Evolutionary conservation across 768 basidiomycete species (phyloP).

Genomic region (Clitopilus hobsonii): DNA sequence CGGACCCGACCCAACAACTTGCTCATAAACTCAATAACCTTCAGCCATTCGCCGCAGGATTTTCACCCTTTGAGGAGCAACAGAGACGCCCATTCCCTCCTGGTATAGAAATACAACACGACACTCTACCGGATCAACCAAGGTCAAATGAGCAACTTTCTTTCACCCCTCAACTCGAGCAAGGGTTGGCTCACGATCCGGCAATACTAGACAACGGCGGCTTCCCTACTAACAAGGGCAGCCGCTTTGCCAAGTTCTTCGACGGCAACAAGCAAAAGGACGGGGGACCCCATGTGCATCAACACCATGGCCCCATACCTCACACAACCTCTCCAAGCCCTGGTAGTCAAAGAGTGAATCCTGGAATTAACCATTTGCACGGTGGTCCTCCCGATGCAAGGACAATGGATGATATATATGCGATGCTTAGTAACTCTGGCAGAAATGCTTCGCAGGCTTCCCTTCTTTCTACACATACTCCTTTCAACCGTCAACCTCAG

Average conservation of each 20-base stretch:
- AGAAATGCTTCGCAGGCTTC: constrained; percentile 14
- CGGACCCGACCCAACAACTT: constrained; percentile 15
- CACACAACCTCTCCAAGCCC: constrained; percentile 42
- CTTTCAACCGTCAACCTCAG: constrained; percentile 31
- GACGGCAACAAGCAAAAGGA: constrained; percentile 69
- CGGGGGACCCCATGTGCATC: constrained; percentile 23
- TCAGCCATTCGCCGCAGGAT: constrained; percentile 30
- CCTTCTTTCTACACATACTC: constrained; percentile 19
- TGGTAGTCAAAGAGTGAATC: constrained; percentile 42
- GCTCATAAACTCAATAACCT: constrained; percentile 22
- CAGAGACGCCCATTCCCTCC: constrained; percentile 16
- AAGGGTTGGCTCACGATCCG: constrained; percentile 7
- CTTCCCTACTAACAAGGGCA: constrained; percentile 60
- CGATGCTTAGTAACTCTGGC: constrained; percentile 73
- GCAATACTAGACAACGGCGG: constrained; percentile 26
- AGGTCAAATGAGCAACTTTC: constrained; percentile 10
- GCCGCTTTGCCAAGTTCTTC: constrained; percentile 85
- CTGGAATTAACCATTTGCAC: constrained; percentile 25
- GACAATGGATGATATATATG: constrained; percentile 76
- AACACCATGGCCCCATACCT: constrained; percentile 32
- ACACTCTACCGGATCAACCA: constrained; percentile 10
- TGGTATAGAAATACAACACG: constrained; percentile 18
- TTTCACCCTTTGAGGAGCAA: constrained; percentile 58
- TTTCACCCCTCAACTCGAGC: constrained; percentile 14
- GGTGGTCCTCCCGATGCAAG: constrained; percentile 44